phyloP scores from a whole-genome alignment of 164 flowering plant species.

The Pachysandra terminalis region DNA sequence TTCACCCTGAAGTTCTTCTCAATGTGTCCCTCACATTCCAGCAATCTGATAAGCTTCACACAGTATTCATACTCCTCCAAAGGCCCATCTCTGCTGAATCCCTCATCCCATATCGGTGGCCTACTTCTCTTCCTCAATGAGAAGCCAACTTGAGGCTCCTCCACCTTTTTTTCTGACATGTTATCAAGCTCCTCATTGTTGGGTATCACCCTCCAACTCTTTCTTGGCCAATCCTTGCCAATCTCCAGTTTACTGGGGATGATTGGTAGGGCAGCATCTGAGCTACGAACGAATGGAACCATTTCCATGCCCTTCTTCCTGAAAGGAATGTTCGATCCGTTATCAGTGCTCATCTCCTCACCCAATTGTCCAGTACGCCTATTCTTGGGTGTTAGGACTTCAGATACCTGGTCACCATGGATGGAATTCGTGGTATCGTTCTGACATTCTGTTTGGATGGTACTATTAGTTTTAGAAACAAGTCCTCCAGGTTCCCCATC shows the following conservation, averaged over 20 bases:
- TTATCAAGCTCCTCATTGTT: constrained; percentile 32
- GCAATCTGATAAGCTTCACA: constrained; percentile 71
- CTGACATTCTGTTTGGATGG: constrained; percentile 13
- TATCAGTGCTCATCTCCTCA: constrained; percentile 41
- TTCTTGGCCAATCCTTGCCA: constrained; percentile 38
- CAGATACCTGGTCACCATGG: constrained; percentile 20
- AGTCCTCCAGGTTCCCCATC: constrained; percentile 34
- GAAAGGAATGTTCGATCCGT: constrained; percentile 33
- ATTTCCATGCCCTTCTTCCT: constrained; percentile 32
- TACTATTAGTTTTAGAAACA: constrained; percentile 15
- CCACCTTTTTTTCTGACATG: constrained; percentile 34
- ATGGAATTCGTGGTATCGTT: constrained; percentile 16
- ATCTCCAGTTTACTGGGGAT: constrained; percentile 73
- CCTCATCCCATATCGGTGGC: constrained; percentile 28
- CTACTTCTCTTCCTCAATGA: constrained; percentile 34
- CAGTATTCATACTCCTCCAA: constrained; percentile 68
- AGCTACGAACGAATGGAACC: constrained; percentile 33
- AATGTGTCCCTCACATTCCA: constrained; percentile 83
- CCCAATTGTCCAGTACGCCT: no score
- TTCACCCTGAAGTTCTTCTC: constrained; percentile 76
- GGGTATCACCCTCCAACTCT: constrained; percentile 34
- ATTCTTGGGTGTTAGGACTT: constrained; percentile 28
- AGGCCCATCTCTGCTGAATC: constrained; percentile 25
- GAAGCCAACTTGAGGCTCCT: constrained; percentile 43
- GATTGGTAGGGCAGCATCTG: constrained; percentile 52